Base-by-base conservation (phyloP, 2,329 filamentous ascomycete genomes). In the Pseudonectria buxi region DNA sequence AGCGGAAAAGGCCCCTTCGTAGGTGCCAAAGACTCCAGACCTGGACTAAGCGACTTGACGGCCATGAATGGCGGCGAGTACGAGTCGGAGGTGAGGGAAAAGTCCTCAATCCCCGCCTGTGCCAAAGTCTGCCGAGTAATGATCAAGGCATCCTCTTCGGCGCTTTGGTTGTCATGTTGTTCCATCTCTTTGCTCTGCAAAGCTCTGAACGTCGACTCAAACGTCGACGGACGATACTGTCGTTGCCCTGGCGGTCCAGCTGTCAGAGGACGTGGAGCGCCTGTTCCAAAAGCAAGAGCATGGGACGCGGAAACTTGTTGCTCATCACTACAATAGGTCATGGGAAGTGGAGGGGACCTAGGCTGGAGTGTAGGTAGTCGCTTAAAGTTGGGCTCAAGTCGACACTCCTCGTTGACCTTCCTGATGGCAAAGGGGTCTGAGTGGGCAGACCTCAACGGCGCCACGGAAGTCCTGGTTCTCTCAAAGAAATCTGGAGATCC, bases 191-290 rank as follows among this genome's bases (percentile, higher is more conserved):
- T 49, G 15, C 53, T 51, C 12, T 56, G 54, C 24, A 59, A 50
- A 24, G 57, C 50, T 36, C 57, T 63, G 38, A 61, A 51, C 2
- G 58, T 56, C 7, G 55, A 51, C 18, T 71, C 66, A 24, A 68
- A 58, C 3, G 62, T 62, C 15, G 62, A 59, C n/a, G 68, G 58
- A 14, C 61, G 67, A 44, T 66, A 67, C 37, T 71, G 68, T 28
- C 72, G 67, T 40, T 70, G 67, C 14, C 72, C 72, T 10, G 72
- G 72, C 28, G 72, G 72, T 2, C 72, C 72, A 18, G 72, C 72
- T 14, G 68, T 74, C 43, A 76, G 49, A 9, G 72, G 72, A 14
- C 56, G 62, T n/a, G 71, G 72, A 13, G 61, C 62, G 6, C 69
- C 69, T 1, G 59, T 55, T 1, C 57, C 58, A 16, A 49, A 54